These are phyloP conservation scores for Thraustochytrium sp. DNA, from an alignment of 352 stramenopile species.

Conservation along the genomic window DNA sequence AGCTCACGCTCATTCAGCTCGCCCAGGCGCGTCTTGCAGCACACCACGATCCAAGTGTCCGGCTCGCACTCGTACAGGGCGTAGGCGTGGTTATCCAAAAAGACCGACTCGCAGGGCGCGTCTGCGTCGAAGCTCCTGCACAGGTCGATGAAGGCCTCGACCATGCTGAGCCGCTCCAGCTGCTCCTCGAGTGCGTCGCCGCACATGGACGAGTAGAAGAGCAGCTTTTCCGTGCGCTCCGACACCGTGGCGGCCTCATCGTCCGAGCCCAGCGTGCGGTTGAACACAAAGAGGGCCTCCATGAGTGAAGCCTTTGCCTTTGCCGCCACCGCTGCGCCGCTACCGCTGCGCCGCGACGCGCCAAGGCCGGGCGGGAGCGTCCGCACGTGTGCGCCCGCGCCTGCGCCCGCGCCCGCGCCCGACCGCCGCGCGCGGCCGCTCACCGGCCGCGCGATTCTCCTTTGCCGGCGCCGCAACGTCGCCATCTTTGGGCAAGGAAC, in stretches of 20 bases:
- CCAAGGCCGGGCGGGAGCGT: too few relatives aligned
- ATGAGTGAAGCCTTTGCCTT: too few relatives aligned
- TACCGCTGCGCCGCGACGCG: too few relatives aligned
- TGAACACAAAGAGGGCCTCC: conserved; percentile 38
- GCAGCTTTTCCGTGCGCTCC: conserved; percentile 36
- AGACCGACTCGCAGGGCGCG: conserved; percentile 26
- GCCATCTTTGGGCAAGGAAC: too few relatives aligned
- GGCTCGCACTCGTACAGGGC: conserved; percentile 21
- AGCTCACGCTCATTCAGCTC: not conserved
- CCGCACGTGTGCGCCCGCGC: too few relatives aligned
- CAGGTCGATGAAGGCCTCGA: conserved; percentile 39
- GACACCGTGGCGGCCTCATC: conserved; percentile 26
- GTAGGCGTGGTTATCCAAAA: conserved; percentile 22
- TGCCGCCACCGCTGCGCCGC: too few relatives aligned
- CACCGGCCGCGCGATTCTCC: too few relatives aligned
- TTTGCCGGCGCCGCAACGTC: too few relatives aligned
- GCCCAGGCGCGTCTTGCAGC: not conserved
- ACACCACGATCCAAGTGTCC: conserved; percentile 38
- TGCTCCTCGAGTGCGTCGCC: conserved; percentile 29
- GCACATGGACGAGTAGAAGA: conserved; percentile 19
- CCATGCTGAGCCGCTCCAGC: conserved; percentile 37
- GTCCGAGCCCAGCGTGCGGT: conserved; percentile 11
- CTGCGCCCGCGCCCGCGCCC: too few relatives aligned
- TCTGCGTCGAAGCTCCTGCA: conserved; percentile 14
- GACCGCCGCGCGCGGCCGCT: too few relatives aligned